Percentiles rank a stretch among this genome's conserved stretches.
phyloP scores from a whole-genome alignment of 768 basidiomycete species.

The Gloeophyllum trabeum region DNA sequence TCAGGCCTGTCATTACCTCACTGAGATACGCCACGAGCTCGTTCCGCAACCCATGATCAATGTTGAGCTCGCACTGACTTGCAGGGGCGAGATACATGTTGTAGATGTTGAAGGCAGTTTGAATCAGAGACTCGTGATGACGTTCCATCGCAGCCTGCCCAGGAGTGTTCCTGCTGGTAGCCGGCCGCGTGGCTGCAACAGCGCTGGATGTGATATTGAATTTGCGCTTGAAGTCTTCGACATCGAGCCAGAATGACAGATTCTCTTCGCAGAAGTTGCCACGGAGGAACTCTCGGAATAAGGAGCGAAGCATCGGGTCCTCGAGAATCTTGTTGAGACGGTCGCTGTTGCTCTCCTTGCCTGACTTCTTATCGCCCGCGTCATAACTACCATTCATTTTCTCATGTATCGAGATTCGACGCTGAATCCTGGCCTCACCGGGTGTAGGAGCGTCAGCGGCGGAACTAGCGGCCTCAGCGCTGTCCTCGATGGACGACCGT shows the following conservation, averaged over 20 bases:
- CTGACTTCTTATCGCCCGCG: constrained; percentile 39
- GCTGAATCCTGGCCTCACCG: constrained; percentile 59
- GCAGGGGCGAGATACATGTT: constrained; percentile 93
- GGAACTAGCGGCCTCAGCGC: constrained; percentile 12
- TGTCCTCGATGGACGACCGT: constrained; percentile 47
- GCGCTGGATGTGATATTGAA: constrained; percentile 95
- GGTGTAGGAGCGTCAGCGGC: constrained; percentile 20
- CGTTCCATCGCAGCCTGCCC: constrained; percentile 90
- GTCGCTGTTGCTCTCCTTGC: constrained; percentile 87
- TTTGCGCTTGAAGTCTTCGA: constrained; percentile 92
- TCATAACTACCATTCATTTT: constrained; percentile 50
- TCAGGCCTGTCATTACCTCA: constrained; percentile 71
- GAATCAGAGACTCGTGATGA: constrained; percentile 91
- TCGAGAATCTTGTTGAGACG: constrained; percentile 87
- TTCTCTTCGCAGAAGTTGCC: constrained; percentile 98
- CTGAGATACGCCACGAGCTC: constrained; percentile 90
- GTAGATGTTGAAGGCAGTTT: constrained; percentile 89
- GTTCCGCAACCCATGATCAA: constrained; percentile 92
- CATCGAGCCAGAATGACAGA: constrained; percentile 93
- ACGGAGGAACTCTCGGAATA: constrained; percentile 92
- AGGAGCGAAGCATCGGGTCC: constrained; percentile 74
- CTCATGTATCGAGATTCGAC: constrained; percentile 70
- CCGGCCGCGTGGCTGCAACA: constrained; percentile 33
- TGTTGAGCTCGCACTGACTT: constrained; percentile 93
- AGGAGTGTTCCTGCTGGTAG: constrained; percentile 36